Evolutionary conservation across 345 rosid genomes (phyloP), one percentile per base, ranked within the genome.

Genomic region (Dovyalis caffra): DNA sequence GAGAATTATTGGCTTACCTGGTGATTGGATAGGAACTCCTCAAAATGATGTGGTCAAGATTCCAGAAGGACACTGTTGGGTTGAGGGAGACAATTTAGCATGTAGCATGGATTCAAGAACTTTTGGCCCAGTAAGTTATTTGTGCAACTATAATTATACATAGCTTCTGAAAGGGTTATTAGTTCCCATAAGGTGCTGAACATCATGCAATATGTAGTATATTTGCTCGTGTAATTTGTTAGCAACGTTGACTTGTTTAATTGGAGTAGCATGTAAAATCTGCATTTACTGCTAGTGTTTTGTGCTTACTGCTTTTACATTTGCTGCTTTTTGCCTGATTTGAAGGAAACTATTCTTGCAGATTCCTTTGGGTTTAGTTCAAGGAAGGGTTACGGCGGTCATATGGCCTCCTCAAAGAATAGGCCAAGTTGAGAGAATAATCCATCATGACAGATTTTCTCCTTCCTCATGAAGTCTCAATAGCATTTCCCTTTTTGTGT

Each of bases 1-100:
- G 91, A 90, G 99, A 85, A 91, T 95, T 74, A 87, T 88, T 6
- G 98, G 93, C 77, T 74, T 95, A 77, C 98, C 97, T 18, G 98
- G 99, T 3, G 97, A 95, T 63, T 91, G 95, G 97, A 74, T 91
- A 56, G 88, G 87, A 69, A 83, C 82, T 77, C 79, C 83, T 32
- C 74, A 78, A 66, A 49, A 74, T 45, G 93, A 91, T 81, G 85
- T 90, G 76, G 79, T 91, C 49, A 84, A 85, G 84, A 74, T 95
- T 67, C 97, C 97, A 14, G 81, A 87, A 74, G 98, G 99, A 65
- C 97, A 88, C 74, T 95, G 96, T 76, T 95, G 98, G 98, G 95
- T 93, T 21, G 99, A 95, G 87, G 99, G 98, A 76, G 98, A 91
- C 73, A 88, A 91, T 84, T 65, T 74, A 53, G 74, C 68, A 69